Conservation (phyloP, 75 land plant species). For the Cupressus sempervirens region DNA sequence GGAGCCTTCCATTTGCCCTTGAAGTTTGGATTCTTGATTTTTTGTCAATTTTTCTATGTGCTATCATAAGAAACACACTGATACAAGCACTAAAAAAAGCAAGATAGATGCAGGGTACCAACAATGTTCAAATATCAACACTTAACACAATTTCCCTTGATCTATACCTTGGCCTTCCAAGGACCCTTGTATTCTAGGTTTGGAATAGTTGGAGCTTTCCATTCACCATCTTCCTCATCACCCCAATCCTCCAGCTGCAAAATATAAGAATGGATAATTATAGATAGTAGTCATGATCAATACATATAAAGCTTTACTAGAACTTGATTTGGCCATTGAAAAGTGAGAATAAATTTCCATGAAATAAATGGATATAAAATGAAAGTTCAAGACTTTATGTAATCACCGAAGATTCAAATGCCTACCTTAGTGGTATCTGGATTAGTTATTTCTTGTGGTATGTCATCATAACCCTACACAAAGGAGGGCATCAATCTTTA, state of each 20-base stretch:
- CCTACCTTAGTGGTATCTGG: constrained; percentile 63
- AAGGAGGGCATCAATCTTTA: background rate
- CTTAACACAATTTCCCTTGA: background rate
- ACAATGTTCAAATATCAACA: background rate
- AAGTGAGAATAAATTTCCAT: background rate
- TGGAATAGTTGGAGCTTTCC: constrained; percentile 85
- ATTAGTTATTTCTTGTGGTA: constrained; percentile 63
- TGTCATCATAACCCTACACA: constrained; percentile 55
- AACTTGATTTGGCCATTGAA: background rate
- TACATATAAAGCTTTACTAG: background rate
- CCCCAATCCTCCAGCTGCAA: constrained; percentile 97
- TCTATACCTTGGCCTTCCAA: constrained; percentile 77
- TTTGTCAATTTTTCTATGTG: constrained; percentile 29
- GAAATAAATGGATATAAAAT: background rate
- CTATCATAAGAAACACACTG: constrained; percentile 6
- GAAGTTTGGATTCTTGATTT: constrained; percentile 93
- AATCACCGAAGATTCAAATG: background rate
- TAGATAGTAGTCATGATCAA: background rate
- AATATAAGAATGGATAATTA: background rate
- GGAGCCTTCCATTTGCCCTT: constrained; percentile 98
- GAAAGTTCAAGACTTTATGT: background rate
- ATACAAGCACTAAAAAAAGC: background rate
- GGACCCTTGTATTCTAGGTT: constrained; percentile 97
- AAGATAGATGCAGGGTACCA: background rate
- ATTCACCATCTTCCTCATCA: constrained; percentile 97